These are phyloP conservation scores for Torulaspora franciscae DNA, from an alignment of 805 yeast species.

Conservation along the genomic window DNA sequence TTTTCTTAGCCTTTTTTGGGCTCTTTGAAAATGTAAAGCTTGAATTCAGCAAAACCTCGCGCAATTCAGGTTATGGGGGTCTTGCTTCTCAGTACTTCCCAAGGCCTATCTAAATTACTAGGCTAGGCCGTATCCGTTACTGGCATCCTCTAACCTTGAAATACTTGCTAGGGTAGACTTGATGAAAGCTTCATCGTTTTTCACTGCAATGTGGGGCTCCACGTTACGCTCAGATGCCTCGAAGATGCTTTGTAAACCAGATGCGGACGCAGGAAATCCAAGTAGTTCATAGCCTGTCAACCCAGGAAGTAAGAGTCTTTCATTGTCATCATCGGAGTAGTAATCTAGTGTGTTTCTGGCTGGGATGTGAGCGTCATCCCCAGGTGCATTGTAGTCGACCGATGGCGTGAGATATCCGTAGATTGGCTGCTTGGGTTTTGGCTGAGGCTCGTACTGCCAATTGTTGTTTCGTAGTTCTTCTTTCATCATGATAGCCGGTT, in stretches of 20 bases:
- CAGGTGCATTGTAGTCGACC: not conserved
- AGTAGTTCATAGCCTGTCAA: not conserved
- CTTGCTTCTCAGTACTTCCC: not conserved
- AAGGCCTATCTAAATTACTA: not conserved
- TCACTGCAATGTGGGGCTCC: conserved; percentile 9
- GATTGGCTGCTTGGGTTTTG: conserved; percentile 15
- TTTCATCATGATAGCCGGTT: conserved; percentile 22
- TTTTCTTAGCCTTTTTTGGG: not conserved
- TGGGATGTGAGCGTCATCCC: not conserved
- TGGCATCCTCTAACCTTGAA: conserved; percentile 26
- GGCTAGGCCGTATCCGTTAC: conserved; percentile 24
- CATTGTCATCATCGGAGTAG: not conserved
- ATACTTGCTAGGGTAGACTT: conserved; percentile 13
- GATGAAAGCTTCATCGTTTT: conserved; percentile 11
- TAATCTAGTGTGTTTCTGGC: no score
- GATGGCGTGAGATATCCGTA: conserved; percentile 16
- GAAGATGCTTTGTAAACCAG: conserved; percentile 9
- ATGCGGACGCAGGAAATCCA: conserved; percentile 9
- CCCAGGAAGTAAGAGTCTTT: conserved; percentile 13
- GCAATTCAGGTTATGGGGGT: no score
- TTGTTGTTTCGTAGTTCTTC: conserved; percentile 14
- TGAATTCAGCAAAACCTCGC: no score
- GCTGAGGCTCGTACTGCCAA: conserved; percentile 30
- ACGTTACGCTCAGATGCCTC: not conserved
- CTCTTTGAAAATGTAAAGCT: no score